These are phyloP conservation scores for Cyamopsis tetragonoloba DNA, from an alignment of 306 rosid genomes.

Conservation along the genomic window DNA sequence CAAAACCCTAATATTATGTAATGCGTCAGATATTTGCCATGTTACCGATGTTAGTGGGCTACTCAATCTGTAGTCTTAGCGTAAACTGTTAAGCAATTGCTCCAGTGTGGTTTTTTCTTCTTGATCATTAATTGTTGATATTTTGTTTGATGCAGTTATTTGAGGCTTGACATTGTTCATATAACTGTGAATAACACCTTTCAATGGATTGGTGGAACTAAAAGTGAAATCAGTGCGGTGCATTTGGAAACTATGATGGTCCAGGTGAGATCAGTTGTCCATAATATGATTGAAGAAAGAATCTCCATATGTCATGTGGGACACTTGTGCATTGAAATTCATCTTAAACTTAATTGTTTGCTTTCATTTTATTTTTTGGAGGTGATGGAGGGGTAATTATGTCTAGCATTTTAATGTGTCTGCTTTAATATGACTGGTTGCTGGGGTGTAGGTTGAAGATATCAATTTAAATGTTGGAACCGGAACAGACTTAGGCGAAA, in stretches of 20 bases:
- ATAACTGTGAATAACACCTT: slow-evolving; percentile 79
- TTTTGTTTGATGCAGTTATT: slow-evolving; percentile 61
- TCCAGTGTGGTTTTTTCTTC: slow-evolving; percentile 4
- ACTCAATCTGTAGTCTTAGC: not conserved
- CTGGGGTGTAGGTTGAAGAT: slow-evolving; percentile 70
- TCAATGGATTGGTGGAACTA: slow-evolving; percentile 84
- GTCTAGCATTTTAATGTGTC: not conserved
- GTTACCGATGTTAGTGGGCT: slow-evolving; percentile 9
- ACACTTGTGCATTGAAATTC: not conserved
- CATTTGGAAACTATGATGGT: slow-evolving; percentile 76
- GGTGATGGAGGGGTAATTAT: not conserved
- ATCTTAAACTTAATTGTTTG: not conserved
- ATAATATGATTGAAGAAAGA: slow-evolving; percentile 8
- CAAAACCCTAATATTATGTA: too few species aligned
- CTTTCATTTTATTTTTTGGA: not conserved
- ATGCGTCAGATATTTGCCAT: not conserved
- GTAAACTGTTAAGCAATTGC: slow-evolving; percentile 4
- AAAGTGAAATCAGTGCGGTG: slow-evolving; percentile 73
- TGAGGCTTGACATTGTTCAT: slow-evolving; percentile 97
- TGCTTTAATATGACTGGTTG: not conserved
- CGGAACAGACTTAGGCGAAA: slow-evolving; percentile 74
- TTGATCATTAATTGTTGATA: slow-evolving; percentile 26
- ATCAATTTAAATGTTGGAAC: slow-evolving; percentile 90
- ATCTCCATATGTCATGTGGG: slow-evolving; percentile 5
- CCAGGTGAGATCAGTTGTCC: slow-evolving; percentile 57